Evolutionary conservation across 306 rosid genomes (phyloP).

Genomic region (Mimosa bimucronata): DNA sequence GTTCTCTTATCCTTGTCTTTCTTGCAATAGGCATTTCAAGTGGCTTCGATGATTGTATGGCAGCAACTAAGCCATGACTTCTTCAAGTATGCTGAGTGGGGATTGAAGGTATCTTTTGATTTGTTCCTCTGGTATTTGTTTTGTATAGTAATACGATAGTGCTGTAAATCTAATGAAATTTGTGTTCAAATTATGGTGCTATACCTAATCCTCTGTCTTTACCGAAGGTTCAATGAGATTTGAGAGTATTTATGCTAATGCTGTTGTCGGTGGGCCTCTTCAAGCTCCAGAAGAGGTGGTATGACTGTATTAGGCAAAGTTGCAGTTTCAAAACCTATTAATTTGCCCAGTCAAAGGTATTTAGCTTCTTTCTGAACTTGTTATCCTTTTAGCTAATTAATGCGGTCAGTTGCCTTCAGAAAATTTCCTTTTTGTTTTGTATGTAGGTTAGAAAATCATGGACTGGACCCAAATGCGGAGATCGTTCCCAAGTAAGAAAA

Average conservation of each 20-base stretch:
- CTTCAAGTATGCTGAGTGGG: slow-evolving; percentile 84
- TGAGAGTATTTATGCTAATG: slow-evolving; percentile 29
- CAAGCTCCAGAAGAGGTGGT: slow-evolving; percentile 74
- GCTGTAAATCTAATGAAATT: not conserved
- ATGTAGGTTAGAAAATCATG: slow-evolving; percentile 96
- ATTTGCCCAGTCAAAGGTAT: slow-evolving; percentile 97
- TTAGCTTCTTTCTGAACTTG: slow-evolving; percentile 34
- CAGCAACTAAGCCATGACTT: slow-evolving; percentile 59
- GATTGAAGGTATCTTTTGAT: slow-evolving; percentile 74
- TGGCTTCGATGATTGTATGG: slow-evolving; percentile 78
- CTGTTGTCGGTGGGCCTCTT: slow-evolving; percentile 72
- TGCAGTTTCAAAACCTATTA: slow-evolving; percentile 89
- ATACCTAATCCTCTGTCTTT: not conserved
- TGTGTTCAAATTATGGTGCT: slow-evolving; percentile 14
- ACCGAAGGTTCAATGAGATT: not conserved
- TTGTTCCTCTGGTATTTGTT: not conserved
- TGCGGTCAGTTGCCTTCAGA: slow-evolving; percentile 37
- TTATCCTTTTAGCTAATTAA: slow-evolving; percentile 20
- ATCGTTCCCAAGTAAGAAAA: slow-evolving; percentile 94
- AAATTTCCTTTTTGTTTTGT: slow-evolving; percentile 38
- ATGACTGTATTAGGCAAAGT: slow-evolving; percentile 96
- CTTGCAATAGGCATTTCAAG: slow-evolving; percentile 49
- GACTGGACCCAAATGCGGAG: slow-evolving; percentile 88
- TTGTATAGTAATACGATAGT: not conserved
- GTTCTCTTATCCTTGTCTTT: not conserved